Percentiles rank a stretch among this genome's conserved stretches.
phyloP scores from a whole-genome alignment of 2,329 filamentous ascomycete genomes.

The Aschersonia sp. region DNA sequence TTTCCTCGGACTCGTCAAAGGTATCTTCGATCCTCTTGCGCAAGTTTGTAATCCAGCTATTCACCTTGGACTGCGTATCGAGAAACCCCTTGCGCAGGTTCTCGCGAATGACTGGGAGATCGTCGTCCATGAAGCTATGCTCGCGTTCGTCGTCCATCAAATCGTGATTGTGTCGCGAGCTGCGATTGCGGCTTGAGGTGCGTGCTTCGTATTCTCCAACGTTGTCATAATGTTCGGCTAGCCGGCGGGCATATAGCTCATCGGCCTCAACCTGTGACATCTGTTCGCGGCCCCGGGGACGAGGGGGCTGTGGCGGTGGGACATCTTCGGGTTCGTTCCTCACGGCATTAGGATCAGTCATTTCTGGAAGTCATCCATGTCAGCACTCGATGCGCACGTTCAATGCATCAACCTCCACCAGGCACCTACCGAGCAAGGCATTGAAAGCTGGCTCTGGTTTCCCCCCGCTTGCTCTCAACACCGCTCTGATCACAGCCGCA shows the following conservation, averaged over 20 bases:
- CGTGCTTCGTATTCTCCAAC: constrained; percentile 42
- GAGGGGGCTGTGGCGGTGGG: constrained; percentile 64
- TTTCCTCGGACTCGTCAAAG: constrained; percentile 53
- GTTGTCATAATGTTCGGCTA: constrained; percentile 79
- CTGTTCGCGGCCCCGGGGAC: constrained; percentile 47
- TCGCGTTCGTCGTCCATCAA: constrained; percentile 48
- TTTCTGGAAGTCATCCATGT: constrained; percentile 30
- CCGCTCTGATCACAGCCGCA: constrained; percentile 65
- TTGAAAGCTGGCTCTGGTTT: constrained; percentile 91
- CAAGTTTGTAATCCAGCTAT: constrained; percentile 79
- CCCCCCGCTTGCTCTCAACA: constrained; percentile 73
- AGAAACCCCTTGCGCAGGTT: constrained; percentile 89
- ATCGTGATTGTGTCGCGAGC: constrained; percentile 24
- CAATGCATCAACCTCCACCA: no score
- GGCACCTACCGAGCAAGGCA: constrained; percentile 59
- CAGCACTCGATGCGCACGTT: background rate
- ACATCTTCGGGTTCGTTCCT: constrained; percentile 39
- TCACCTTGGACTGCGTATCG: constrained; percentile 87
- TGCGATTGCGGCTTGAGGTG: constrained; percentile 29
- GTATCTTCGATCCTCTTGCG: constrained; percentile 92
- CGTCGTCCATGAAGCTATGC: constrained; percentile 89
- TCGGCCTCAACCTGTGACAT: constrained; percentile 79
- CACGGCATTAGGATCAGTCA: constrained; percentile 64
- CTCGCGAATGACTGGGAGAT: constrained; percentile 82
- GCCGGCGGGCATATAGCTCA: constrained; percentile 79